Base-by-base conservation (phyloP, 1,139 yeast species). In the Suhomyces bribrorum region DNA sequence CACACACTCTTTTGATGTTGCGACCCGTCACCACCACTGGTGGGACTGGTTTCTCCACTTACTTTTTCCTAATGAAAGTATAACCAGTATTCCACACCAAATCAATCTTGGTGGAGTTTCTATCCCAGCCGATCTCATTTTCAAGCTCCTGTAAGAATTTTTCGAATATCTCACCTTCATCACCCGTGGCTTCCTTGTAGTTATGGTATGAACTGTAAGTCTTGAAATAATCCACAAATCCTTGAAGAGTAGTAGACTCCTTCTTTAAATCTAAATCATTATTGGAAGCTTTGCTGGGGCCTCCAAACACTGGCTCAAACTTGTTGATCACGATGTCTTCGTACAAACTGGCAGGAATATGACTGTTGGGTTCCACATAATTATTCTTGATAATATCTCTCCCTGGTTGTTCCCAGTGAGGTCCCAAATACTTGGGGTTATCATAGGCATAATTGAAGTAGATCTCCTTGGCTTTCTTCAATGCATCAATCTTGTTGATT, bases 351-450 rank as follows among this genome's bases (percentile, higher is more conserved):
- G 31, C 9, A 0, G 77, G 75, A 32, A 72, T 66, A 13, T 56
- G 46, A 5, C 50, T 37, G 45, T 69, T 64, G 17, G 66, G 68
- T 15, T 53, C 62, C 4, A 36, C 44, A 41, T 61, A 62, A 38
- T 45, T 49, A 29, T 63, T 42, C 40, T 59, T 59, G 36, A 71
- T 49, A 23, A 68, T 62, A 8, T 43, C 34, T 36, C 76, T 51
- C 3, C 77, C 77, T 1, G 77, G 77, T 41, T 68, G 70, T 45
- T 69, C 74, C 75, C 75, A 69, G 45, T 63, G 57, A 1, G 72
- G 72, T 0, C 77, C 77, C 14, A 70, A 52, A 16, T 44, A 53
- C n/a, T 48, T 38, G 1, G 65, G 62, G 40, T 69, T 70, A 16
- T 62, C 60, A 43, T 71, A 71, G n/a, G 58, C 61, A 40, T 60